These are phyloP conservation scores for Citrullus amarus DNA, from an alignment of 306 rosid species.

Conservation along the genomic window DNA sequence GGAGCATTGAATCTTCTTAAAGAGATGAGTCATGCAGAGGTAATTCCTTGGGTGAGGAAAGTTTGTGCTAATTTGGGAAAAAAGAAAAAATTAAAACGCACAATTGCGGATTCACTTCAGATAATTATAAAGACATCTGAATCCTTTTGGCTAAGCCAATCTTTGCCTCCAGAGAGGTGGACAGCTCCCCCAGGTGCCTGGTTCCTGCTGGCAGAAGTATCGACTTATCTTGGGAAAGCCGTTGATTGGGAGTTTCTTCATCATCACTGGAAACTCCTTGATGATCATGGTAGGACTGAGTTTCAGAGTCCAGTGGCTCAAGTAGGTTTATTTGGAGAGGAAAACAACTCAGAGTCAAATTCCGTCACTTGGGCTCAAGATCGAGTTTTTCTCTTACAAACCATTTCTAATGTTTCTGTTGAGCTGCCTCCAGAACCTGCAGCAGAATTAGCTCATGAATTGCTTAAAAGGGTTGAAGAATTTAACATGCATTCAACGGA, in stretches of 20 bases:
- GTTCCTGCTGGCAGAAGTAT: conserved; percentile 90
- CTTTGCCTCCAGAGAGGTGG: conserved; percentile 76
- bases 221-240: conserved; percentile 60
- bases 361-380: conserved; percentile 80
- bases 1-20: conserved; percentile 46
- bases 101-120: conserved; percentile 53
- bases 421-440: conserved; percentile 74
- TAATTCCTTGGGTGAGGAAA: conserved; percentile 84
- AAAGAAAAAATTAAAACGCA: conserved; percentile 47
- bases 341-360: conserved; percentile 37
- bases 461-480: conserved; percentile 54
- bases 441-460: conserved; percentile 65
- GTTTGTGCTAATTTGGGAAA: conserved; percentile 77
- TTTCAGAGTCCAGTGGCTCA: conserved; percentile 30
- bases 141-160: conserved; percentile 62
- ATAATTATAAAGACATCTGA: conserved; percentile 62
- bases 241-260: conserved; percentile 86
- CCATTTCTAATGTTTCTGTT: conserved; percentile 78
- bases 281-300: conserved; percentile 41
- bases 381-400: conserved; percentile 81
- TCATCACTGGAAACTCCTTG: conserved; percentile 93
- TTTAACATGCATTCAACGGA: conserved; percentile 89
- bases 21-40: conserved; percentile 65
- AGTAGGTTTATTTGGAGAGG: conserved; percentile 26
- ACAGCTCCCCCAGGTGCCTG: conserved; percentile 91